Conservation (phyloP, 257 asterid genomes). For the Petrea volubilis region DNA sequence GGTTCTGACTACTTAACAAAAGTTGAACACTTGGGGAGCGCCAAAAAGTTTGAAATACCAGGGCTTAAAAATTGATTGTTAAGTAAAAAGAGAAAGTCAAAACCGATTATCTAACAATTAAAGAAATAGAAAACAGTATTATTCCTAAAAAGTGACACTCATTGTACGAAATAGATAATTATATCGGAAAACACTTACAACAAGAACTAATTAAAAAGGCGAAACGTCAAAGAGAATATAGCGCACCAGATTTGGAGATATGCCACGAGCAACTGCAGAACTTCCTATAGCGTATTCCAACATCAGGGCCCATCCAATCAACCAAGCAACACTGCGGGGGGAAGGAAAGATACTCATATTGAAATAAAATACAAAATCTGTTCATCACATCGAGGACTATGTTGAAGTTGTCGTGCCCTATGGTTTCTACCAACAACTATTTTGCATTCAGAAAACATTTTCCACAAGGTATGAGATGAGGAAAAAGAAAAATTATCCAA, state of each 20-base stretch:
- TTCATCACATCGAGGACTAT: neutral
- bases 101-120: neutral
- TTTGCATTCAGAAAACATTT: neutral
- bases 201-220: neutral
- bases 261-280: slow-evolving; percentile 95
- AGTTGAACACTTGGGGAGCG: neutral
- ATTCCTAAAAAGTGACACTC: neutral
- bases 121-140: neutral
- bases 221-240: neutral
- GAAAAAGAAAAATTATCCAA: neutral
- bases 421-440: neutral
- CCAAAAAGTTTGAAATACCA: neutral
- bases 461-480: neutral
- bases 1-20: neutral
- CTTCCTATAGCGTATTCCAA: slow-evolving; percentile 94
- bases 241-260: slow-evolving; percentile 88
- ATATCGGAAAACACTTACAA: too few relatives aligned
- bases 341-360: slow-evolving; percentile 16
- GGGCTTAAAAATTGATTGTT: neutral
- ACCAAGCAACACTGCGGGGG: slow-evolving; percentile 92
- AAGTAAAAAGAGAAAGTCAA: neutral
- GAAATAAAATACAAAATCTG: neutral
- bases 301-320: slow-evolving; percentile 88
- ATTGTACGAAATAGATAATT: too few relatives aligned
- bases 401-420: neutral